Conservation (phyloP, 2,329 filamentous ascomycete species). For the Endoconidiophora polonica region DNA sequence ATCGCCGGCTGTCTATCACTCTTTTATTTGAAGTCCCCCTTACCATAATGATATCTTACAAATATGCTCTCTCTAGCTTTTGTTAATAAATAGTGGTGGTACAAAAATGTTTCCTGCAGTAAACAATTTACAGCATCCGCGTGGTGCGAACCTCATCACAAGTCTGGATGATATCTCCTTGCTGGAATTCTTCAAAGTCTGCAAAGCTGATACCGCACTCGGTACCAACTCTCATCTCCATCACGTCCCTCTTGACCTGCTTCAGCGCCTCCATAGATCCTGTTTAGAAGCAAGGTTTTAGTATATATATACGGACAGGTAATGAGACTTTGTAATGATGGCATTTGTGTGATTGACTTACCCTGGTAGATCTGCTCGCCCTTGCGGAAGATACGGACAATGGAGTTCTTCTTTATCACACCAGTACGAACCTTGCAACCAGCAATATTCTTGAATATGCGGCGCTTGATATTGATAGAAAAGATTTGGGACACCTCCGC, state of each 20-base stretch:
- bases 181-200: constrained; percentile 58
- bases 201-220: constrained; percentile 86
- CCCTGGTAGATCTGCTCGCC: constrained; percentile 65
- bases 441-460: constrained; percentile 57
- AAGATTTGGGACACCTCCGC: constrained; percentile 75
- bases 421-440: constrained; percentile 82
- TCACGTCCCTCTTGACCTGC: constrained; percentile 80
- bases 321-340: constrained; percentile 12
- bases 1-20: no score
- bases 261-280: constrained; percentile 69
- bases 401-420: constrained; percentile 41
- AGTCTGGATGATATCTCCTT: constrained; percentile 74
- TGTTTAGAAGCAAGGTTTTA: constrained; percentile 22
- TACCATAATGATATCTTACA: no score
- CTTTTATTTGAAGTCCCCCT: no score
- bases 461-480: constrained; percentile 61
- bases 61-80: no score
- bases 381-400: constrained; percentile 55
- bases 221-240: constrained; percentile 77
- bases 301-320: constrained; percentile 3
- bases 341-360: constrained; percentile 29
- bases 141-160: constrained; percentile 68
- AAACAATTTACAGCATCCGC: constrained; percentile 31
- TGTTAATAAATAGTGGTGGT: neutral
- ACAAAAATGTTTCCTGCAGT: neutral